Conservation (phyloP, 192 early-diverging fungal genomes). For the Backusella psychrophila region DNA sequence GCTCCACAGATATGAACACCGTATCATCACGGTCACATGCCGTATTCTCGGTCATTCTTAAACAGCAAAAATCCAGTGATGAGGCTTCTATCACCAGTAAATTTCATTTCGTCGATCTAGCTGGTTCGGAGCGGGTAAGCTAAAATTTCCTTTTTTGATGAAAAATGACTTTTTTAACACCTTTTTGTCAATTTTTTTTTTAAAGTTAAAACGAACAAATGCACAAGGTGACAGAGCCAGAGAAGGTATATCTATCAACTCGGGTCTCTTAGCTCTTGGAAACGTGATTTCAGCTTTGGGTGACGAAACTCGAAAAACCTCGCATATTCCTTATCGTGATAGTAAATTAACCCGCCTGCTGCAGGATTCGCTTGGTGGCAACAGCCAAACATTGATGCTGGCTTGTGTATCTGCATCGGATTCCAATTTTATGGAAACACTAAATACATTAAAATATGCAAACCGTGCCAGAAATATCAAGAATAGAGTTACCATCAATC, state of each 20-base stretch:
- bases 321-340: constrained; percentile 95
- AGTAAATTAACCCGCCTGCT: constrained; percentile 97
- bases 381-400: constrained; percentile 90
- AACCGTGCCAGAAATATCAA: constrained; percentile 95
- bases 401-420: constrained; percentile 91
- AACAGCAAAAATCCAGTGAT: constrained; percentile 61
- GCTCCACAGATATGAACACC: constrained; percentile 94
- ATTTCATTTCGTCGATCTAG: constrained; percentile 98
- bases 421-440: constrained; percentile 81
- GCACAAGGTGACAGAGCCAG: constrained; percentile 90
- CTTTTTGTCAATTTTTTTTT: not conserved
- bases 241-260: constrained; percentile 97
- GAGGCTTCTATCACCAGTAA: constrained; percentile 54
- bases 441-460: constrained; percentile 97
- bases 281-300: constrained; percentile 97
- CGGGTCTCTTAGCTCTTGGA: constrained; percentile 92
- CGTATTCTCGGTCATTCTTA: constrained; percentile 87
- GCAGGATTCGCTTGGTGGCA: constrained; percentile 96
- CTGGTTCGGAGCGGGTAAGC: constrained; percentile 84
- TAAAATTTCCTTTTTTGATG: not conserved
- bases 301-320: constrained; percentile 60
- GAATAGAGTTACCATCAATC: constrained; percentile 72
- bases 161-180: not conserved
- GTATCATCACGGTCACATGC: constrained; percentile 94
- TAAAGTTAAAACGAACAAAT: constrained; percentile 81